Percentiles rank a stretch among this genome's conserved stretches.
Evolutionary conservation across 2,329 filamentous ascomycete genomes (phyloP).

Genomic region (Nemania sp.): DNA sequence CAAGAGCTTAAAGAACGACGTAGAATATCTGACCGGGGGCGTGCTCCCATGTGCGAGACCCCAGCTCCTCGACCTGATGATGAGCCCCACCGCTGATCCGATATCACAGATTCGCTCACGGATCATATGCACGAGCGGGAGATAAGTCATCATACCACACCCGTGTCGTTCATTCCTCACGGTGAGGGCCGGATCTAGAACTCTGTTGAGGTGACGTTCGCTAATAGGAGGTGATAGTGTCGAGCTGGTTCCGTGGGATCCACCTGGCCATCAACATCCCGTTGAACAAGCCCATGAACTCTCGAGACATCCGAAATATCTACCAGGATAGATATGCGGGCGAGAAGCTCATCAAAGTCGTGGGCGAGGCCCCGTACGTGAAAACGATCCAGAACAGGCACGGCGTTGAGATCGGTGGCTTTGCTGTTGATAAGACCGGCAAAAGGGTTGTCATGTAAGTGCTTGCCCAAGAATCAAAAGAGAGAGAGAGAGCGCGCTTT

Average conservation of each 20-base stretch:
- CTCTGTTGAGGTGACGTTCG: no score
- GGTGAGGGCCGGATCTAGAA: background rate
- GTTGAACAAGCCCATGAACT: slow-evolving; percentile 82
- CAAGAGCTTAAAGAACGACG: slow-evolving; percentile 91
- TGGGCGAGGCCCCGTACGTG: slow-evolving; percentile 84
- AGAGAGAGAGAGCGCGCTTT: no score
- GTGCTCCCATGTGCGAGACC: no score
- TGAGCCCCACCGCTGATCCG: no score
- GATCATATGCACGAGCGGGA: slow-evolving; percentile 96
- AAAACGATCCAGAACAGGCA: slow-evolving; percentile 85
- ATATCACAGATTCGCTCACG: slow-evolving; percentile 89
- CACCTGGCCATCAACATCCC: slow-evolving; percentile 90
- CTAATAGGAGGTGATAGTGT: no score
- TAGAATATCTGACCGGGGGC: slow-evolving; percentile 75
- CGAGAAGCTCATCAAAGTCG: slow-evolving; percentile 91
- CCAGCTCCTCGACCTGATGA: no score
- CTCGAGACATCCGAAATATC: slow-evolving; percentile 87
- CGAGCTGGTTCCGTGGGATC: slow-evolving; percentile 97
- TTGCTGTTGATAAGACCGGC: slow-evolving; percentile 87
- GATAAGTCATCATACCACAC: slow-evolving; percentile 73
- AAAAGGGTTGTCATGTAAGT: slow-evolving; percentile 80
- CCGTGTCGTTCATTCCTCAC: slow-evolving; percentile 85
- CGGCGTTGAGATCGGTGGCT: slow-evolving; percentile 90
- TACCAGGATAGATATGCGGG: slow-evolving; percentile 97
- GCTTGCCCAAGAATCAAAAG: no score